Evolutionary conservation across 495 filamentous ascomycete genomes (phyloP).

Genomic region (Penicillium subrubescens): DNA sequence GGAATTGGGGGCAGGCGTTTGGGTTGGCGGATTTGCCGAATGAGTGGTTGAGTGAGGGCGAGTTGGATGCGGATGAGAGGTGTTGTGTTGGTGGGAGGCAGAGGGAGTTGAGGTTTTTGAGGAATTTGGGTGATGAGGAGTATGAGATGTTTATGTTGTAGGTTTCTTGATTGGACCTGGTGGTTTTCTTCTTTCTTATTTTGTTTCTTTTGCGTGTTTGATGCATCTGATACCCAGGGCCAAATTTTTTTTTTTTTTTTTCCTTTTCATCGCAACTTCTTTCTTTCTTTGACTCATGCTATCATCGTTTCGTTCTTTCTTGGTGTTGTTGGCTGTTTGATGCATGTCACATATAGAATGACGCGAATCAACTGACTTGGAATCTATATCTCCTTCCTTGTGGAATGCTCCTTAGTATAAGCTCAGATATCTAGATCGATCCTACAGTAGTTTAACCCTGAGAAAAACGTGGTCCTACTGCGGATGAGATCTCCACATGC

Average conservation of each 20-base stretch:
- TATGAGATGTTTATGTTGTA: constrained; percentile 34
- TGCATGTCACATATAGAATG: not conserved
- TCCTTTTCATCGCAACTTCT: not conserved
- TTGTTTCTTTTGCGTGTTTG: not conserved
- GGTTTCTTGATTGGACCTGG: not conserved
- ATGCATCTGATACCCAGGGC: constrained; percentile 37
- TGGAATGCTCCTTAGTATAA: too few species aligned
- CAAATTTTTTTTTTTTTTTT: constrained; percentile 11
- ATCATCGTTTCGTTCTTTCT: not conserved
- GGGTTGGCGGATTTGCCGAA: constrained; percentile 34
- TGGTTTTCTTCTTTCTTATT: constrained; percentile 3
- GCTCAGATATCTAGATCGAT: too few species aligned
- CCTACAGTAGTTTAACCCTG: not conserved
- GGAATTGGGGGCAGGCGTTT: constrained; percentile 43
- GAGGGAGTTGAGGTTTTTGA: constrained; percentile 36
- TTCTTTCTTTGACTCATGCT: not conserved
- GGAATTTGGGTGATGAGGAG: constrained; percentile 38
- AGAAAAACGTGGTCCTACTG: not conserved
- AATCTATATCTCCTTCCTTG: not conserved
- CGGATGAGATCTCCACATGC: not conserved
- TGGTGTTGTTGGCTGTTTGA: constrained; percentile 9
- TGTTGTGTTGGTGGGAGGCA: constrained; percentile 38
- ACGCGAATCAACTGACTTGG: not conserved
- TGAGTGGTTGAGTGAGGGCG: constrained; percentile 42
- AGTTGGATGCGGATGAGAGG: constrained; percentile 38